Evolutionary conservation across 2,329 filamentous ascomycete species (phyloP), one percentile per base, ranked within the genome.

Genomic region (Aspergillus phoenicis): DNA sequence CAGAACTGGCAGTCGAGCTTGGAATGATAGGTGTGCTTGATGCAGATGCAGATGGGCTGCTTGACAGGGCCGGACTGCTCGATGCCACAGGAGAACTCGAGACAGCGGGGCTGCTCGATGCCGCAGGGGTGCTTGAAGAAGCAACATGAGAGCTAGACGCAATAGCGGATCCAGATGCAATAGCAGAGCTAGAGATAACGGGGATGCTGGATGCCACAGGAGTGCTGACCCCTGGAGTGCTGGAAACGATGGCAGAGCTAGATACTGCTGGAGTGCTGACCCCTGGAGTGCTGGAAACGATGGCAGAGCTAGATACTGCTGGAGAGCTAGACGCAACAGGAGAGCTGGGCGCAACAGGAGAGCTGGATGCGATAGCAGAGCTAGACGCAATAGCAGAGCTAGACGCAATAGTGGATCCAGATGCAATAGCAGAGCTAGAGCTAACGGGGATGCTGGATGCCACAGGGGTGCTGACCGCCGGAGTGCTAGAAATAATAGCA

Each of bases 1-100:
- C 52, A 11, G 52, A 61, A 45, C 59, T 60, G 20, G 22, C 10
- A 52, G 56, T 20, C 5, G 58, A 41, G 38, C 52, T 60, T 17
- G 60, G 59, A 13, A 52, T 47, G 10, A 38, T 22, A 13, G 49
- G 41, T 11, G 49, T 33, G 22, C 53, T 60, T 10, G 59, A 55
- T 1, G 28, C 17, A 15, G 59, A 55, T 1, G 28, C 17, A 15
- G 33, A 30, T 26, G 58, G 28, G 28, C 47, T 59, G 54, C 36
- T 54, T n/a, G 57, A 49, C 10, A 30, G 26, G 8, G 41, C 47
- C 15, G 38, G 38, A 43, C 52, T 49, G 24, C 47, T 52, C 13
- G 51, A 52, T 30, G 15, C 22, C n/a, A n/a, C 15, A 22, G 48
- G 17, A 17, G 30, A 39, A 11, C 17, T 36, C 51, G 36, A 11